Percentiles rank a stretch among this genome's conserved stretches.
Conservation (phyloP, 805 yeast genomes). For the Pichia paraexigua region DNA sequence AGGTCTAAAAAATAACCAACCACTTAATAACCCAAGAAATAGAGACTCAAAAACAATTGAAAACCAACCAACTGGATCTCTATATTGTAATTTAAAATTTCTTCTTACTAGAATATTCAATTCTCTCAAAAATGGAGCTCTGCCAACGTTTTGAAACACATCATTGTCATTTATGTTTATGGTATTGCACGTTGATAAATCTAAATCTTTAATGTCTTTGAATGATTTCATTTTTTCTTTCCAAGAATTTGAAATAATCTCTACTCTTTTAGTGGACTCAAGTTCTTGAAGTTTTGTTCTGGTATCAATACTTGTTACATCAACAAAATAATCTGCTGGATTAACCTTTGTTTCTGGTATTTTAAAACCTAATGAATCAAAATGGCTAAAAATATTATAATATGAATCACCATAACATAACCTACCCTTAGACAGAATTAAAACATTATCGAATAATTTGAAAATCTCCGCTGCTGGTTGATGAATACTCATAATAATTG, state of each 20-base stretch:
- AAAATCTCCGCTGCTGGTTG: slow-evolving; percentile 80
- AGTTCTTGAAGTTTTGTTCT: slow-evolving; percentile 32
- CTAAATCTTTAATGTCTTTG: background rate
- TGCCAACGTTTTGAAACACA: slow-evolving; percentile 21
- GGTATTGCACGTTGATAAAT: background rate
- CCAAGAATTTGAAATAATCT: slow-evolving; percentile 33
- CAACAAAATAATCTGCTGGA: slow-evolving; percentile 57
- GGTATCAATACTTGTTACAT: slow-evolving; percentile 48
- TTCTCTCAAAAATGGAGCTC: slow-evolving; percentile 38
- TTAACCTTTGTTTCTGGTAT: slow-evolving; percentile 40
- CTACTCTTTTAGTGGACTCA: slow-evolving; percentile 29
- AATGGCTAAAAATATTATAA: slow-evolving; percentile 38
- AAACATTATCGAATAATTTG: slow-evolving; percentile 55
- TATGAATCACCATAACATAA: slow-evolving; percentile 39
- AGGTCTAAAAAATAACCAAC: slow-evolving; percentile 72
- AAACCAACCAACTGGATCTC: slow-evolving; percentile 46
- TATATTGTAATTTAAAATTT: slow-evolving; percentile 35
- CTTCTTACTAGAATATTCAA: slow-evolving; percentile 37
- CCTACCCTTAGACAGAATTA: slow-evolving; percentile 59
- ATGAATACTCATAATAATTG: slow-evolving; percentile 70
- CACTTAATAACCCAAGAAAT: slow-evolving; percentile 52
- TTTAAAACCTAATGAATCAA: slow-evolving; percentile 35
- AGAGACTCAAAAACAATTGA: slow-evolving; percentile 35
- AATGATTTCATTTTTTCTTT: slow-evolving; percentile 16
- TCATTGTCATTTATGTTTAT: background rate